A percentile compares a stretch with the other conserved stretches of the same genome.
phyloP scores from a whole-genome alignment of 2,329 filamentous ascomycete species.

The Cladobotryum mycophilum region DNA sequence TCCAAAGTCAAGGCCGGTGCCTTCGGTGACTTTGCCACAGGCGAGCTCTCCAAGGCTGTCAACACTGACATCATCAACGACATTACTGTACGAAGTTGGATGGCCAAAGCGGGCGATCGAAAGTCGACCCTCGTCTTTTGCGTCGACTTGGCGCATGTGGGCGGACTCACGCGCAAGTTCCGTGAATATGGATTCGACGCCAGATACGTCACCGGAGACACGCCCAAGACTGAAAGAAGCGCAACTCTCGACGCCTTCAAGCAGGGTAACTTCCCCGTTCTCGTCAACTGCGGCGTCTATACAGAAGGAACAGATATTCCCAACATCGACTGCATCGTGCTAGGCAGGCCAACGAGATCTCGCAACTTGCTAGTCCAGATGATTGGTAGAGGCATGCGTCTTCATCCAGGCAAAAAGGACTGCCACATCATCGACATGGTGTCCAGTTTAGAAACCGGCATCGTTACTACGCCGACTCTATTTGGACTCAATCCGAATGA shows the following conservation, averaged over 20 bases:
- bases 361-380: slow-evolving; percentile 94
- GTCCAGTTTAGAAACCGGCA: slow-evolving; percentile 72
- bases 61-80: slow-evolving; percentile 79
- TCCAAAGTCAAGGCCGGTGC: slow-evolving; percentile 56
- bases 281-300: slow-evolving; percentile 93
- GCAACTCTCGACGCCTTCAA: slow-evolving; percentile 71
- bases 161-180: slow-evolving; percentile 68
- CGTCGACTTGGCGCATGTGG: slow-evolving; percentile 80
- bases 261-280: slow-evolving; percentile 69
- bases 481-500: slow-evolving; percentile 86
- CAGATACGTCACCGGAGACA: slow-evolving; percentile 78
- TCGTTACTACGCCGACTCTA: slow-evolving; percentile 84
- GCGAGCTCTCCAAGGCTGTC: slow-evolving; percentile 72
- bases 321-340: slow-evolving; percentile 87
- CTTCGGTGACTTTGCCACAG: slow-evolving; percentile 70
- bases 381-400: slow-evolving; percentile 89
- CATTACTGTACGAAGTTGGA: slow-evolving; percentile 79
- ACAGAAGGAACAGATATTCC: slow-evolving; percentile 98
- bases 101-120: slow-evolving; percentile 64
- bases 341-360: slow-evolving; percentile 83
- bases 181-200: slow-evolving; percentile 74
- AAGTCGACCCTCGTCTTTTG: slow-evolving; percentile 92
- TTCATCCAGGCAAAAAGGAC: slow-evolving; percentile 73
- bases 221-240: slow-evolving; percentile 60
- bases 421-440: slow-evolving; percentile 98